Conservation (phyloP, 805 yeast genomes). For the Sugiyamaella lignohabitans region DNA sequence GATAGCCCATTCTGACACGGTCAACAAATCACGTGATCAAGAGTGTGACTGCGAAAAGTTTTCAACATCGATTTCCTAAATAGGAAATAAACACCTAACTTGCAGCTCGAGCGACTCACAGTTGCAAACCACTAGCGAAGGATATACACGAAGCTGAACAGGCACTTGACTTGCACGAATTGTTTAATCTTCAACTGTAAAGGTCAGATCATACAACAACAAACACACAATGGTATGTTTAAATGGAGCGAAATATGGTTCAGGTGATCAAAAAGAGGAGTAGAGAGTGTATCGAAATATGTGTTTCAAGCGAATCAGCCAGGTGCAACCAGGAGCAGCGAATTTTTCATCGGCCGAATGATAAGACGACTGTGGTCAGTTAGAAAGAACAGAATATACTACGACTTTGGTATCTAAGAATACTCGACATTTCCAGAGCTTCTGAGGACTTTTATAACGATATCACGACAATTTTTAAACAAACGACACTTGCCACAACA, state of each 20-base stretch:
- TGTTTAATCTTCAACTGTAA: neutral
- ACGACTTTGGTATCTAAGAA: neutral
- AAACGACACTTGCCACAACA: no score
- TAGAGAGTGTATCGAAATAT: neutral
- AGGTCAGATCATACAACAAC: neutral
- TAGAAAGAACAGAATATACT: neutral
- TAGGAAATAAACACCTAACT: no score
- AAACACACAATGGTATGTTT: neutral
- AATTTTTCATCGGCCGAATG: neutral
- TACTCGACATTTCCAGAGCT: no score
- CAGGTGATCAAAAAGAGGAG: neutral
- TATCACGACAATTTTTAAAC: no score
- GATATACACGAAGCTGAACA: neutral
- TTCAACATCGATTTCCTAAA: neutral
- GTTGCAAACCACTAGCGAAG: neutral
- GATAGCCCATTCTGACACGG: neutral
- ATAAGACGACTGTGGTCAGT: neutral
- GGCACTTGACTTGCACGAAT: neutral
- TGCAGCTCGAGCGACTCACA: neutral
- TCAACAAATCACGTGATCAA: neutral
- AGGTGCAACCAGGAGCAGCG: neutral
- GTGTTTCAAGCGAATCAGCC: neutral
- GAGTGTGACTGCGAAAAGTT: neutral
- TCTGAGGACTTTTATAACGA: no score
- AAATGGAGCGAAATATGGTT: neutral